phyloP scores from a whole-genome alignment of 129 eudicot species.

The Glebionis coronaria region DNA sequence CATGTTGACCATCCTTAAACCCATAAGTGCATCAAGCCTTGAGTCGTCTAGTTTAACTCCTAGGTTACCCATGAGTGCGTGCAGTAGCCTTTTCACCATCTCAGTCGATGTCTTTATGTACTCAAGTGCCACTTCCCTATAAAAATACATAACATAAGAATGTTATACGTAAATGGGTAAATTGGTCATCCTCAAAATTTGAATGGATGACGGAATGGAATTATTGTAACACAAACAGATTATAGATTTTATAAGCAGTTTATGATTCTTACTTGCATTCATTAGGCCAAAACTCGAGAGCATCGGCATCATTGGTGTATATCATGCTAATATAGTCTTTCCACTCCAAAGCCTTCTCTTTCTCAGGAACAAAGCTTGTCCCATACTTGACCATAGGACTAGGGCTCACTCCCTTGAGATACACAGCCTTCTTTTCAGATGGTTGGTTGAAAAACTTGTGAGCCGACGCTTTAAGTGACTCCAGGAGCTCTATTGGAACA shows the following conservation, averaged over 20 bases:
- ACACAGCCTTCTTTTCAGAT: constrained; percentile 42
- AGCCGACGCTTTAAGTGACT: constrained; percentile 38
- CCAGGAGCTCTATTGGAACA: constrained; percentile 41
- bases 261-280: constrained; percentile 35
- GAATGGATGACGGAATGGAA: too few relatives aligned
- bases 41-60: constrained; percentile 35
- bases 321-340: constrained; percentile 45
- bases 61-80: constrained; percentile 29
- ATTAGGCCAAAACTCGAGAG: constrained; percentile 41
- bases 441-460: constrained; percentile 41
- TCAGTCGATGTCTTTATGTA: constrained; percentile 34
- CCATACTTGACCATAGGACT: constrained; percentile 43
- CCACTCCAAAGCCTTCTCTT: constrained; percentile 46
- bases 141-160: background rate
- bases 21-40: constrained; percentile 25
- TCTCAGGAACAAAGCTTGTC: constrained; percentile 54
- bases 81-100: constrained; percentile 37
- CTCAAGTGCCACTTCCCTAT: constrained; percentile 36
- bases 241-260: background rate
- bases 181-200: too few relatives aligned
- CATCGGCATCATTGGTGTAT: constrained; percentile 44
- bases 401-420: constrained; percentile 43
- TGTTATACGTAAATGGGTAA: background rate
- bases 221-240: background rate
- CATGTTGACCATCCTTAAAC: constrained; percentile 38